Evolutionary conservation across 2,329 filamentous ascomycete species (phyloP), one percentile per base, ranked within the genome.

Genomic region (Trichoderma koningiopsis): DNA sequence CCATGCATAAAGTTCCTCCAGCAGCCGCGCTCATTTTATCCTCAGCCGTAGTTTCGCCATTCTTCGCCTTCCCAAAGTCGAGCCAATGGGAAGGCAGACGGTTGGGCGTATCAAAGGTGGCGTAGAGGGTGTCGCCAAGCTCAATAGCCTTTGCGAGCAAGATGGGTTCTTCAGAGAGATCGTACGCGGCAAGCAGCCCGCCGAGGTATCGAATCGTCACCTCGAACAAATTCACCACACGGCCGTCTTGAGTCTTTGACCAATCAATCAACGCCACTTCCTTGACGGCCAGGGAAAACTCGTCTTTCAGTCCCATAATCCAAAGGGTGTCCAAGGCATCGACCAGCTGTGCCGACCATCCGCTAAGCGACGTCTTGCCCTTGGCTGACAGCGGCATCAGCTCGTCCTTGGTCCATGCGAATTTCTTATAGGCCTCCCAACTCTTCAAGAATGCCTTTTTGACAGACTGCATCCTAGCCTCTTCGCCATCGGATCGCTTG

Each of bases 1-100:
- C 92, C 70, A 95, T 78, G 10, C 88, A 88, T 68, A 94, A 82
- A 11, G 90, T 91, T 37, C 91, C 91, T 19, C 80, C 79, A n/a
- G 81, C 82, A 33, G 84, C 84, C 8, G 79, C 78, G 3, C 81
- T 79, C 73, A 83, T 81, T 65, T 74, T 76, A 16, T 71, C 69
- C 53, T 81, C 77, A 27, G 79, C 79, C 7, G 33, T 35, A 7
- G 60, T 70, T 60, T 83, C 81, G 47, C 83, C 83, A 10, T 74
- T 70, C 63, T 78, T 81, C 27, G 82, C 82, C 31, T 76, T 76
- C 7, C 75, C 69, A 65, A 77, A 91, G 75, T 82, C 74, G 70
- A 85, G 80, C 73, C 78, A 80, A 73, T 83, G 82, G 16, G 80
- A 77, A 3, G 86, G 86, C 74, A 87, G 79, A 40, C 83, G 81